Evolutionary conservation across 108 stramenopile genomes (phyloP), one percentile per base, ranked within the genome.

Genomic region (Cyclotella sp.): DNA sequence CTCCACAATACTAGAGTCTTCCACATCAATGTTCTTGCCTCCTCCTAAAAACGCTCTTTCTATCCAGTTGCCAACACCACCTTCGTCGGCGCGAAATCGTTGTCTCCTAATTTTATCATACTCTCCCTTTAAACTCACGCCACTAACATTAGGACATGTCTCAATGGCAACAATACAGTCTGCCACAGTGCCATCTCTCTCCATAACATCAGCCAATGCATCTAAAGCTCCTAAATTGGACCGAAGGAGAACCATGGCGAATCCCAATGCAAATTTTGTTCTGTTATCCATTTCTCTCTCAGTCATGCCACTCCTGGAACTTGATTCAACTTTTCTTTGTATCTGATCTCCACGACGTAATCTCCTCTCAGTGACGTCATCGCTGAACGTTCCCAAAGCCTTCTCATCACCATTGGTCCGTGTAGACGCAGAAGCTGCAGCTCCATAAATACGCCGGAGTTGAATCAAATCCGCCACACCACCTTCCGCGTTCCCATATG

Each of bases 81-180:
- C 65, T 68, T 92, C 91, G 19, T 86, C 80, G 1, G 70, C 73
- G 34, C 82, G 81, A 49, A 91, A 83, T 52, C 54, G 51, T 41
- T 88, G 66, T 68, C 87, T 67, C 27, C 92, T 85, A 22, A 70
- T 69, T 26, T 80, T 69, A 9, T 91, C 92, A 61, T 92, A 91
- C 73, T 89, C 81, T 22, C 85, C 90, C 13, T 67, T 84, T 24
- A 87, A 61, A 27, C 81, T 75, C 15, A 24, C 59, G 0, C 92
- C 94, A 52, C 81, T 85, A 21, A 90, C 82, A 72, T 91, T 93
- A 12, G 63, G 26, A 60, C 94, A 95, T 0, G 55, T 54, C 73
- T 95, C 94, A 9, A 95, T 81, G 34, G 90, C 91, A 29, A 83
- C 42, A 5, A 95, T 87, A 65, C 94, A 95, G 45, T 93, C 94